Evolutionary conservation across 2,329 filamentous ascomycete genomes (phyloP).

Genomic region (Bisporella sp.): DNA sequence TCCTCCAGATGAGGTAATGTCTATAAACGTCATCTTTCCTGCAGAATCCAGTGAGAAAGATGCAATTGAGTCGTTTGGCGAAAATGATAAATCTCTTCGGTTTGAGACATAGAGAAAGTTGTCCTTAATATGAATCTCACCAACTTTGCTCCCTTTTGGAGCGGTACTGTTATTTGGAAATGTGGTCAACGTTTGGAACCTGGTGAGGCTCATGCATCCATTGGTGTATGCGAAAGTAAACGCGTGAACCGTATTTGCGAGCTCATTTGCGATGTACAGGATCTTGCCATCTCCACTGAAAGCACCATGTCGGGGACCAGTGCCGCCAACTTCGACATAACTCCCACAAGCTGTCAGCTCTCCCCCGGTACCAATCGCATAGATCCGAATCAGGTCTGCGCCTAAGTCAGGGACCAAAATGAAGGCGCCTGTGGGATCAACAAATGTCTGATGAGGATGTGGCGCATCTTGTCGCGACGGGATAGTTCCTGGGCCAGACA

Average conservation of each 20-base stretch:
- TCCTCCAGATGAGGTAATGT: constrained; percentile 36
- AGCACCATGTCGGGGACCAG: constrained; percentile 47
- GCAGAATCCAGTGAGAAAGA: constrained; percentile 30
- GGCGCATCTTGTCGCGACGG: constrained; percentile 35
- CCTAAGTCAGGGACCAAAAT: constrained; percentile 48
- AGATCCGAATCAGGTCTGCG: constrained; percentile 42
- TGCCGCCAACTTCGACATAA: constrained; percentile 30
- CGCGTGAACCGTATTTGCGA: constrained; percentile 34
- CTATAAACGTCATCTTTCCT: constrained; percentile 32
- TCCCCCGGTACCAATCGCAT: constrained; percentile 33
- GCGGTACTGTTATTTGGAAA: too few species aligned
- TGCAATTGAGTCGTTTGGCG: constrained; percentile 39
- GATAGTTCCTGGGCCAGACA: constrained; percentile 29
- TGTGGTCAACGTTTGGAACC: constrained; percentile 7
- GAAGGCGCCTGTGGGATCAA: constrained; percentile 45
- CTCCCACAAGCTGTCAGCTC: constrained; percentile 31
- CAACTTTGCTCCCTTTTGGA: too few species aligned
- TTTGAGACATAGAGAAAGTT: constrained; percentile 55
- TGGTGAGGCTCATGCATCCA: constrained; percentile 30
- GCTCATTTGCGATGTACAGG: constrained; percentile 39
- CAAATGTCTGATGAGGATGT: constrained; percentile 44
- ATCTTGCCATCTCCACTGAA: constrained; percentile 31
- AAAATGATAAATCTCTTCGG: constrained; percentile 51
- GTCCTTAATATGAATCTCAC: constrained; percentile 37
- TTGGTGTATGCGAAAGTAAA: constrained; percentile 31